A percentile compares a stretch with the other conserved stretches of the same genome.
Conservation (phyloP, 1,284 basidiomycete species). For the Peniophora sp. region DNA sequence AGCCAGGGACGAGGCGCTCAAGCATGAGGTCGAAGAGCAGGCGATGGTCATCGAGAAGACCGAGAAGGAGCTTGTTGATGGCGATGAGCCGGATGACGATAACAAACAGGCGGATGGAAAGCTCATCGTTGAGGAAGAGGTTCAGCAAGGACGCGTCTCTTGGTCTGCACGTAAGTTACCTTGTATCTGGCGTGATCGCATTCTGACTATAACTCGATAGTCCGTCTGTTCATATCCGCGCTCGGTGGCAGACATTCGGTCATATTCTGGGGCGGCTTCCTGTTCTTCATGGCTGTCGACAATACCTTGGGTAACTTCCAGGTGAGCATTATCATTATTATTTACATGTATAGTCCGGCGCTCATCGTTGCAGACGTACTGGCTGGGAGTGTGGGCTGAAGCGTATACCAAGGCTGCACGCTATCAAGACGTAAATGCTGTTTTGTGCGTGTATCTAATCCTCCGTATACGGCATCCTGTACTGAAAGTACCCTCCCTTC, state of each 20-base stretch:
- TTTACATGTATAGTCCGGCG: neutral
- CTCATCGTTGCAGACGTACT: slow-evolving; percentile 31
- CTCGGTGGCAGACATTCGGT: slow-evolving; percentile 21
- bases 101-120: slow-evolving; percentile 30
- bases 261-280: slow-evolving; percentile 25
- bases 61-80: slow-evolving; percentile 29
- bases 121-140: slow-evolving; percentile 52
- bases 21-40: slow-evolving; percentile 31
- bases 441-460: slow-evolving; percentile 16
- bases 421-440: slow-evolving; percentile 18
- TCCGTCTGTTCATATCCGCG: slow-evolving; percentile 19
- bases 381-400: slow-evolving; percentile 35
- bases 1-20: slow-evolving; percentile 29
- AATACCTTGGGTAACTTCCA: slow-evolving; percentile 15
- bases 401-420: slow-evolving; percentile 26
- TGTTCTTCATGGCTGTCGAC: slow-evolving; percentile 16
- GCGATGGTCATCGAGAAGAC: slow-evolving; percentile 30
- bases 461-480: neutral
- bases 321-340: no score
- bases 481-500: neutral
- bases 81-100: slow-evolving; percentile 19
- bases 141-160: slow-evolving; percentile 47
- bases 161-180: slow-evolving; percentile 30
- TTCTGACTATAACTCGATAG: slow-evolving; percentile 11
- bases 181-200: slow-evolving; percentile 3